Base-by-base conservation (phyloP, 176 grass and related monocot species). In the Triticum urartu region DNA sequence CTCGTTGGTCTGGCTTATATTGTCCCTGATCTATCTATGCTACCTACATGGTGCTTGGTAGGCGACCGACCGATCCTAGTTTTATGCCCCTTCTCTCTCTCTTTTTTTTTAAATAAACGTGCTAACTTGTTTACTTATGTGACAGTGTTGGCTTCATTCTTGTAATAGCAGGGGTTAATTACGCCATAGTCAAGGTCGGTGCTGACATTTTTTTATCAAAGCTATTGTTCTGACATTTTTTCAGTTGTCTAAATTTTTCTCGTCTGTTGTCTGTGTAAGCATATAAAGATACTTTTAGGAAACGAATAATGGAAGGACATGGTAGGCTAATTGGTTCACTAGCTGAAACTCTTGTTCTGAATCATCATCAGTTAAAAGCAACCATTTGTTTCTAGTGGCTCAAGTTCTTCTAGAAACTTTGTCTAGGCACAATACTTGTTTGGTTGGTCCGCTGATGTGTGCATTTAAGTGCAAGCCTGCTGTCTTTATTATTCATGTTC, bases 1-100 rank as follows among this genome's bases (percentile, higher is more conserved):
- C 20, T 93, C 97, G 52, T 50, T 92, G 66, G 42, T 98, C 85
- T 98, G 97, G 97, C 84, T 92, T 43, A 64, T 95, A 64, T 72
- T 93, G 54, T 98, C 97, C 15, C 71, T 95, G 69, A 88, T 9
- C 81, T 98, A 98, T 92, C 82, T 98, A 39, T 81, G 76, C 13
- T 98, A 98, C 84, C 90, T 95, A 70, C 97, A 98, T 45, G 97
- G 91, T 81, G 97, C 94, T 88, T 98, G 97, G 97, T 98, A 92
- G 75, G 84, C 17, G 56, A 40, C 70, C 38, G 10, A 56, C 72
- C 5, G 3, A 71, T 72, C 38, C 3, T 17, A 11, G 12, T 63
- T 79, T 79, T 80, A n/a, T 48, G 22, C 7, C 5, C 2, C 5
- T 59, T 56, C 20, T 79, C 6, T 36, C 8, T 8, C 9, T 40